Evolutionary conservation across 2,329 filamentous ascomycete species (phyloP).

Genomic region (Nemania sp.): DNA sequence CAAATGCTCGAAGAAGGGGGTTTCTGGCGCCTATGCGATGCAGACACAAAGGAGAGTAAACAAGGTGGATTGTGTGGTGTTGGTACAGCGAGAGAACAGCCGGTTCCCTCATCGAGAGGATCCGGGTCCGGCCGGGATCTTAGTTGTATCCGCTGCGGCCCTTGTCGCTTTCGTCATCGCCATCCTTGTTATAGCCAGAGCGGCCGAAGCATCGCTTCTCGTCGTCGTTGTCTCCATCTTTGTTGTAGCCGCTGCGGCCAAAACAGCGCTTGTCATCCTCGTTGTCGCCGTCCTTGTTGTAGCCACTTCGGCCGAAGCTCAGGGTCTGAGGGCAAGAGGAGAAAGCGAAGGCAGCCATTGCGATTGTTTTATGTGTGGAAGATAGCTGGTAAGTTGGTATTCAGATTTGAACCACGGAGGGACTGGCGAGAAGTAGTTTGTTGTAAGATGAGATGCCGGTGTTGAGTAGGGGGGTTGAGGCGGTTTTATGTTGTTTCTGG

Average conservation of each 20-base stretch:
- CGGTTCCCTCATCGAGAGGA: slow-evolving; percentile 16
- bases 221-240: slow-evolving; percentile 36
- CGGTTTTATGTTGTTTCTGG: slow-evolving; percentile 8
- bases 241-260: slow-evolving; percentile 43
- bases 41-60: slow-evolving; percentile 30
- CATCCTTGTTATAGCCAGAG: slow-evolving; percentile 32
- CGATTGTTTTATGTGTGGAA: slow-evolving; percentile 28
- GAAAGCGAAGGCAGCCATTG: slow-evolving; percentile 46
- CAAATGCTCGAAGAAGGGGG: slow-evolving; percentile 33
- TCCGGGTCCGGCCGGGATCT: slow-evolving; percentile 5
- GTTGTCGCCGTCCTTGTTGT: slow-evolving; percentile 50
- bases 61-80: slow-evolving; percentile 19
- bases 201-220: slow-evolving; percentile 27
- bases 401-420: slow-evolving; percentile 10
- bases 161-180: slow-evolving; percentile 28
- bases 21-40: slow-evolving; percentile 28
- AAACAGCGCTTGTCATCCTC: slow-evolving; percentile 44
- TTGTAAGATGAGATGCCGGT: slow-evolving; percentile 6
- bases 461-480: slow-evolving; percentile 9
- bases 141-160: slow-evolving; percentile 30
- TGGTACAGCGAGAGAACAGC: slow-evolving; percentile 27
- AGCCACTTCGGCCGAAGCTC: slow-evolving; percentile 52
- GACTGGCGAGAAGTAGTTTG: slow-evolving; percentile 8
- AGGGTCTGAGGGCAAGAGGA: slow-evolving; percentile 37
- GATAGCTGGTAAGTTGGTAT: slow-evolving; percentile 8